Base-by-base conservation (phyloP, 192 early-diverging fungal species). In the Phlyctochytrium planicorne region DNA sequence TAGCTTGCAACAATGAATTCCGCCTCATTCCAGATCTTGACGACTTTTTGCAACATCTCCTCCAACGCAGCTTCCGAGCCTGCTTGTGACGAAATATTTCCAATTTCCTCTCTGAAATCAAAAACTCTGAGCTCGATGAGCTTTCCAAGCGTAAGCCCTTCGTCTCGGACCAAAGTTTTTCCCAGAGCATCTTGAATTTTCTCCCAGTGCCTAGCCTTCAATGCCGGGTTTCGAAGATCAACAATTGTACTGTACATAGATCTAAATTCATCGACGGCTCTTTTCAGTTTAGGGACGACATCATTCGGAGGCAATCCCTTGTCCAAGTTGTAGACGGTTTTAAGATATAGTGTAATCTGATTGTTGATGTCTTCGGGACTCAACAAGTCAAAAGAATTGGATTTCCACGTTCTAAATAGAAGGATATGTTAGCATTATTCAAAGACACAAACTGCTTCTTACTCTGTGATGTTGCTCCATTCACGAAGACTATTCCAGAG, bases 221-320 rank as follows among this genome's bases (percentile, higher is more conserved):
- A 66, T 1, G 85, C 81, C n/a, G 81, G 85, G 62, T 87, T 87
- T n/a, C 85, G 67, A 31, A 87, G 73, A 75, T 87, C 85, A 2
- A 87, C 80, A 56, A 87, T 87, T 2, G 85, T 87, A 0, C 78
- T 65, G 55, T 83, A 83, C 75, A 84, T 83, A 29, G 34, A 34
- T n/a, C 83, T 70, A 57, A 78, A 84, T 34, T 83, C 77, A 32
- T 87, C 83, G 10, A 87, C 82, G 72, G 79, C 74, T 3, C 66
- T 59, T 65, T 86, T 87, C 24, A 87, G 71, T 62, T 74, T 75
- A 16, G 86, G 86, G 6, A 87, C 86, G 29, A 87, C 84, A 35
- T 87, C 86, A 56, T 87, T 87, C 4, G 86, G 86, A n/a, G 86
- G 86, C 33, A 87, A 66, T 0, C 86, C 86, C 60, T 87, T 87